phyloP scores from a whole-genome alignment of 192 early-diverging fungal species.

The Allomyces macrogynus region DNA sequence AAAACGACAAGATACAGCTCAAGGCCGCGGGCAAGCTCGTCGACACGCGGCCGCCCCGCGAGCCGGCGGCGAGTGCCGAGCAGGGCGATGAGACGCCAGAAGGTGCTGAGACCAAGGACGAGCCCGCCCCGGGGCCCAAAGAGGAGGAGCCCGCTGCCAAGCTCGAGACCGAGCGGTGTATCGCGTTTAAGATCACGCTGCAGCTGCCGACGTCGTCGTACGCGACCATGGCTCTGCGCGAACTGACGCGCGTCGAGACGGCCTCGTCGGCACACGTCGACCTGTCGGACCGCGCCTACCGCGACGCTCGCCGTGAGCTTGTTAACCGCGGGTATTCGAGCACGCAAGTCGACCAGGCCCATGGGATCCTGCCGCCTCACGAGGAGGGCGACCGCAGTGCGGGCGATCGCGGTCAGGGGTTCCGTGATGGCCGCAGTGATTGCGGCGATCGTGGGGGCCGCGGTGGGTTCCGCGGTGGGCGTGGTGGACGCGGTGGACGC shows the following conservation, averaged over 20 bases:
- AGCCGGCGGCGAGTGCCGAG: background rate
- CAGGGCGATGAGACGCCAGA: background rate
- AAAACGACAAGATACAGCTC: background rate
- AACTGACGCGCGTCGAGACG: slow-evolving; percentile 52
- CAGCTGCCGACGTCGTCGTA: slow-evolving; percentile 23
- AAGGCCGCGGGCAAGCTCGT: background rate
- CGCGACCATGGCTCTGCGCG: slow-evolving; percentile 89
- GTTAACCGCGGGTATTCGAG: too few relatives aligned
- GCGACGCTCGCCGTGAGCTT: too few relatives aligned
- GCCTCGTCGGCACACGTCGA: slow-evolving; percentile 26
- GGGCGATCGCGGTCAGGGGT: too few relatives aligned
- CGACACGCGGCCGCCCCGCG: too few relatives aligned
- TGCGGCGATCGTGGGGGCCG: too few relatives aligned
- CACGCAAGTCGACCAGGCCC: too few relatives aligned
- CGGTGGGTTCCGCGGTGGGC: too few relatives aligned
- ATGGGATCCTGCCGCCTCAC: background rate
- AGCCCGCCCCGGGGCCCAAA: too few relatives aligned
- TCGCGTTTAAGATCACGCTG: background rate
- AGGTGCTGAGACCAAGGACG: background rate
- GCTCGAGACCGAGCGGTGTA: too few relatives aligned
- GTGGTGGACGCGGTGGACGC: background rate
- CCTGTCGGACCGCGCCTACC: slow-evolving; percentile 1
- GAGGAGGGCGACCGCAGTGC: background rate
- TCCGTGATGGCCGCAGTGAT: background rate
- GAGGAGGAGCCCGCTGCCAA: too few relatives aligned